A percentile compares a stretch with the other conserved stretches of the same genome.
Conservation (phyloP, 179 eudicot genomes). For the Drosera spatulata region DNA sequence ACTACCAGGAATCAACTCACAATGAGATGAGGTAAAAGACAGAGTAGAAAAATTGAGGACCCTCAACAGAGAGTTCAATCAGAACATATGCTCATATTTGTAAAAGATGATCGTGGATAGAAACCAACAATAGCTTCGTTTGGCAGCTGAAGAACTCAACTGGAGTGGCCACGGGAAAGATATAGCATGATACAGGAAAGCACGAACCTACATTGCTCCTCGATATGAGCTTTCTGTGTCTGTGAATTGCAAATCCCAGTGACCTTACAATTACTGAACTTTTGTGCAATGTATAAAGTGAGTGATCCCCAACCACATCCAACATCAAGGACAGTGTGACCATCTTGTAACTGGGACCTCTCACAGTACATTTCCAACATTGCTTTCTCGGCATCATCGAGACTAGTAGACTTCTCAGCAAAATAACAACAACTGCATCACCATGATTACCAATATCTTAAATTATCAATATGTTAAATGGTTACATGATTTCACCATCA, state of each 20-base stretch:
- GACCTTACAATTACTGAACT: conserved; percentile 58
- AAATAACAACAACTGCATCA: conserved; percentile 83
- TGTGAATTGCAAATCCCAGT: conserved; percentile 93
- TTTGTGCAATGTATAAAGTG: conserved; percentile 58
- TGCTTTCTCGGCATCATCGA: conserved; percentile 83
- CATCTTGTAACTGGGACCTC: conserved; percentile 74
- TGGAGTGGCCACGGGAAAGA: background rate
- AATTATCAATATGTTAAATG: background rate
- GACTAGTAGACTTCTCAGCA: conserved; percentile 35
- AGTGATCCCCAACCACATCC: conserved; percentile 99
- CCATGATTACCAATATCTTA: background rate
- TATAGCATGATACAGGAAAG: background rate
- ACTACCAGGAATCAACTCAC: no score
- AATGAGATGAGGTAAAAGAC: no score
- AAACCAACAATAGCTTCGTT: no score
- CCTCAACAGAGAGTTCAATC: no score
- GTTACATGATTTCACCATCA: background rate
- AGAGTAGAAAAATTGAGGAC: no score
- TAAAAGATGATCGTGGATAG: no score
- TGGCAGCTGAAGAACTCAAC: no score
- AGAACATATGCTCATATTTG: no score
- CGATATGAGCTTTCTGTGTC: conserved; percentile 76
- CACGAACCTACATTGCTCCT: conserved; percentile 61
- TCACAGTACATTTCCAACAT: conserved; percentile 86
- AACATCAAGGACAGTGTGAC: conserved; percentile 88